A percentile compares a stretch with the other conserved stretches of the same genome.
Evolutionary conservation across 2,329 filamentous ascomycete genomes (phyloP).

Genomic region (Davidsoniella virescens): DNA sequence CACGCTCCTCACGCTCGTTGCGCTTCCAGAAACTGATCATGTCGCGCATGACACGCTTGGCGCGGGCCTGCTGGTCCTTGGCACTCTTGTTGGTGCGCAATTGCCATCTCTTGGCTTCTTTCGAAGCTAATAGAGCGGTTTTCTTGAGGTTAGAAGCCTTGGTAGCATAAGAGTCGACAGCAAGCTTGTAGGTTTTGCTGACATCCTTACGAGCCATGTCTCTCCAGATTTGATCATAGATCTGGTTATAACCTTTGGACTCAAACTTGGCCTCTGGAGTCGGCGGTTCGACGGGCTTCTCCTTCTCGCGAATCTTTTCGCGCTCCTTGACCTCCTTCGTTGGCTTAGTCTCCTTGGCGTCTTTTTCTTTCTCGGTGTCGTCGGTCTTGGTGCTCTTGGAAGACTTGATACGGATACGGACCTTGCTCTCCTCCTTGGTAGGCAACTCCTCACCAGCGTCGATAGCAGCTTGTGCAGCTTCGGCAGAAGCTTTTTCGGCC

Average conservation of each 20-base stretch:
- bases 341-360: slow-evolving; percentile 28
- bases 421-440: slow-evolving; percentile 40
- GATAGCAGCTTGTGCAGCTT: slow-evolving; percentile 70
- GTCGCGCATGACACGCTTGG: slow-evolving; percentile 96
- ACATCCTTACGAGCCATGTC: slow-evolving; percentile 89
- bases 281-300: slow-evolving; percentile 30
- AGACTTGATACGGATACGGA: slow-evolving; percentile 42
- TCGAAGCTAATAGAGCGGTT: slow-evolving; percentile 89
- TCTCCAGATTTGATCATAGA: slow-evolving; percentile 94
- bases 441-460: slow-evolving; percentile 63
- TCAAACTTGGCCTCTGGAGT: slow-evolving; percentile 52
- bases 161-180: slow-evolving; percentile 67
- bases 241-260: slow-evolving; percentile 88
- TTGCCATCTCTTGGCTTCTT: slow-evolving; percentile 95
- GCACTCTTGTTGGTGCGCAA: slow-evolving; percentile 95
- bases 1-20: slow-evolving; percentile 92
- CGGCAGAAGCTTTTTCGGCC: slow-evolving; percentile 66
- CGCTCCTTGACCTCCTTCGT: slow-evolving; percentile 28
- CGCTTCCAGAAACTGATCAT: slow-evolving; percentile 99
- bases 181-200: slow-evolving; percentile 79
- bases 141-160: slow-evolving; percentile 95
- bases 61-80: slow-evolving; percentile 90
- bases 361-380: slow-evolving; percentile 21
- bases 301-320: slow-evolving; percentile 28
- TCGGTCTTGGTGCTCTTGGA: slow-evolving; percentile 16